phyloP scores from a whole-genome alignment of 371 early-diverging fungal species.

The Lichtheimia corymbifera region DNA sequence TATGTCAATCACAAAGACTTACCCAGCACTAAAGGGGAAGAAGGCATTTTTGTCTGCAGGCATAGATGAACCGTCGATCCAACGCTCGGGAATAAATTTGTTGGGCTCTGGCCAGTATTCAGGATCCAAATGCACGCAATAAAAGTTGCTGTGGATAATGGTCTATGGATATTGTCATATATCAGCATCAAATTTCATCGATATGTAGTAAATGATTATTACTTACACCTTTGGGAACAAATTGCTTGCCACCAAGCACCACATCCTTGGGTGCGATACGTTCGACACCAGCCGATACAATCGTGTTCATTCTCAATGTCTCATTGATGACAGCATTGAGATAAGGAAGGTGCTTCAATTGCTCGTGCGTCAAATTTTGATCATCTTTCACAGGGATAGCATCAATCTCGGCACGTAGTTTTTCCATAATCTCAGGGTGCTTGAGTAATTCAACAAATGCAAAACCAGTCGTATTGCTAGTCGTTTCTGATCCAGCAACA shows the following conservation, averaged over 20 bases:
- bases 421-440: conserved; percentile 25
- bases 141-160: conserved; percentile 8
- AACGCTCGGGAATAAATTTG: conserved; percentile 35
- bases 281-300: conserved; percentile 19
- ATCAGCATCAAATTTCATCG: neutral
- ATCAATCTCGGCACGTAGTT: conserved; percentile 36
- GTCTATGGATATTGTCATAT: neutral
- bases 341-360: conserved; percentile 35
- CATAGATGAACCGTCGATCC: conserved; percentile 17
- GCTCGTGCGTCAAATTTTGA: conserved; percentile 25
- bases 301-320: conserved; percentile 29
- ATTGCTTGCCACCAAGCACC: conserved; percentile 12
- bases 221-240: conserved; percentile 30
- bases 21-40: conserved; percentile 42
- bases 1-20: neutral
- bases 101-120: conserved; percentile 27
- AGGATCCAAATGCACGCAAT: conserved; percentile 18
- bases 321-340: conserved; percentile 42
- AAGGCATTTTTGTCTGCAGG: conserved; percentile 29
- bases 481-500: conserved; percentile 46
- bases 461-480: conserved; percentile 39
- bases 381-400: conserved; percentile 8
- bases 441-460: conserved; percentile 27
- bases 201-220: neutral
- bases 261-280: conserved; percentile 20